Conservation (phyloP, 139 green algal species). For the Yamagishiella unicocca region DNA sequence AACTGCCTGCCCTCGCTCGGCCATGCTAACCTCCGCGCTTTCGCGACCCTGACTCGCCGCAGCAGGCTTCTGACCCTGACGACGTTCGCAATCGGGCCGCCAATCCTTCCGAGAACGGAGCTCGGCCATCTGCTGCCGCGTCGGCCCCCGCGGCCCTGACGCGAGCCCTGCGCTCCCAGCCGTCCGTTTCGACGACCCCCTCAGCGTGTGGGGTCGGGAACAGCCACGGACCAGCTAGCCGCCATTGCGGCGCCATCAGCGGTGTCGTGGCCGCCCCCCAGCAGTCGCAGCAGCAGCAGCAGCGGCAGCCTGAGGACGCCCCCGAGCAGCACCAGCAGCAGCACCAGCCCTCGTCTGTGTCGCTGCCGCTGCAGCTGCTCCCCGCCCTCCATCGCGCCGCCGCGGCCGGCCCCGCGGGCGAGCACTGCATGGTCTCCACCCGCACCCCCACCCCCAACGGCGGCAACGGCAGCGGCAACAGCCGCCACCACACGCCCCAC, state of each 20-base stretch:
- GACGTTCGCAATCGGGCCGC: neutral
- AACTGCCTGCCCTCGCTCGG: too few species aligned
- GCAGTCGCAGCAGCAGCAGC: neutral
- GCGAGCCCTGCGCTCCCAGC: neutral
- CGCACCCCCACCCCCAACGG: neutral
- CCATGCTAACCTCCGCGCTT: neutral
- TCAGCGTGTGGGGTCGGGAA: neutral
- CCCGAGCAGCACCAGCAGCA: neutral
- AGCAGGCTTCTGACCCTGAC: neutral
- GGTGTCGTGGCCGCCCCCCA: neutral
- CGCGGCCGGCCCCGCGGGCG: too few species aligned
- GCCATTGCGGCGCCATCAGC: neutral
- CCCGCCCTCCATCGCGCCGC: neutral
- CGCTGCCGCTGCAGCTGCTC: neutral
- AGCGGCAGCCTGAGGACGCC: too few species aligned
- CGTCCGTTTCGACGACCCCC: neutral
- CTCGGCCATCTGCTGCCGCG: neutral
- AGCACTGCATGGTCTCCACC: neutral
- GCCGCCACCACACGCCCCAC: neutral
- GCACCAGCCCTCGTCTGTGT: neutral
- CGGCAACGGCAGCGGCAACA: neutral
- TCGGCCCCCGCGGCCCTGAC: conserved; percentile 9
- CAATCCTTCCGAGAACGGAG: neutral
- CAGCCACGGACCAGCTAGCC: neutral
- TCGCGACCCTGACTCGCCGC: neutral